Conservation (phyloP, 2,329 filamentous ascomycete species). For the Fusarium sp. region DNA sequence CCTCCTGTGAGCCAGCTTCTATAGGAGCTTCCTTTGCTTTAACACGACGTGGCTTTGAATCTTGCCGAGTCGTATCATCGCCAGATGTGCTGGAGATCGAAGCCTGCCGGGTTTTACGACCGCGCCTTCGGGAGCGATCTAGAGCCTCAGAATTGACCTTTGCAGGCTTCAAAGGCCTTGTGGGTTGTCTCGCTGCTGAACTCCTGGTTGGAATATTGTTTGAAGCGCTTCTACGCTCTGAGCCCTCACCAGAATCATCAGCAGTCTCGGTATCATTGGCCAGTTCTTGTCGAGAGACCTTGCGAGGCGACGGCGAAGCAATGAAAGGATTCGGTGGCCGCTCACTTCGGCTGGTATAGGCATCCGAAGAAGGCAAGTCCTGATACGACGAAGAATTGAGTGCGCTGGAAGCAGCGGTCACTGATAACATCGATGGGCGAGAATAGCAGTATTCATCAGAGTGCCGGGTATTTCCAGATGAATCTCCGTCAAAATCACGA, state of each 20-base stretch:
- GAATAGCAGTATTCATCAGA: constrained; percentile 55
- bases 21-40: constrained; percentile 50
- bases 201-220: constrained; percentile 30
- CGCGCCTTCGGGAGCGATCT: constrained; percentile 38
- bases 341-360: constrained; percentile 31
- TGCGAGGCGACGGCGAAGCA: constrained; percentile 29
- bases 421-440: constrained; percentile 60
- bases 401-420: constrained; percentile 68
- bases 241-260: constrained; percentile 39
- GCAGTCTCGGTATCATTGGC: constrained; percentile 25
- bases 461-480: constrained; percentile 49
- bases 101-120: constrained; percentile 30
- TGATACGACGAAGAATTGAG: constrained; percentile 52
- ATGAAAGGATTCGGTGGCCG: constrained; percentile 20
- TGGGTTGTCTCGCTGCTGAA: constrained; percentile 28
- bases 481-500: constrained; percentile 47
- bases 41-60: constrained; percentile 41
- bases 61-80: constrained; percentile 37
- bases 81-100: constrained; percentile 46
- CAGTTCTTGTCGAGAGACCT: constrained; percentile 31
- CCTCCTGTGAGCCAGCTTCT: constrained; percentile 59
- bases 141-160: constrained; percentile 27
- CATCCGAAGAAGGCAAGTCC: constrained; percentile 38
- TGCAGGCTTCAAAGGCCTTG: constrained; percentile 21
- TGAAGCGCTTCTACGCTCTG: constrained; percentile 35